phyloP scores from a whole-genome alignment of 2,329 filamentous ascomycete species.

The Blumeria graminis region DNA sequence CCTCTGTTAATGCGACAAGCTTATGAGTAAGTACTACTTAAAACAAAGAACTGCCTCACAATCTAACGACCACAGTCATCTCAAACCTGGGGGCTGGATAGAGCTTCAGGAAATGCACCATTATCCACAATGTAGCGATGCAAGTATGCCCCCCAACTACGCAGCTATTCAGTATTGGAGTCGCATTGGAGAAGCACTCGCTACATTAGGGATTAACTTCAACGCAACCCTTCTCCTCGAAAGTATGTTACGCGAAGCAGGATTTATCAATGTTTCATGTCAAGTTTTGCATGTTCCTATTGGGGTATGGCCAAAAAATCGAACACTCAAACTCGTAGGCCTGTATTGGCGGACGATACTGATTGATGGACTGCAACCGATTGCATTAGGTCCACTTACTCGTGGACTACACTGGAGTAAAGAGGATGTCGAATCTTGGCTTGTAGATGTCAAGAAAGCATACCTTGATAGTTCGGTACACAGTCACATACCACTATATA shows the following conservation, averaged over 20 bases:
- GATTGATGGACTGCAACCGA: constrained; percentile 25
- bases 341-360: constrained; percentile 27
- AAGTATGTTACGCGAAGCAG: constrained; percentile 23
- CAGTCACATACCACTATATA: constrained; percentile 31
- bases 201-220: constrained; percentile 22
- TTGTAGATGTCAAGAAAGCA: constrained; percentile 24
- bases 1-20: constrained; percentile 22
- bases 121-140: constrained; percentile 21
- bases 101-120: constrained; percentile 31
- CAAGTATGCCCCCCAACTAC: constrained; percentile 18
- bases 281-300: constrained; percentile 22
- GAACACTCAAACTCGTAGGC: constrained; percentile 25
- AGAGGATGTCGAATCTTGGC: constrained; percentile 24
- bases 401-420: constrained; percentile 23
- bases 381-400: constrained; percentile 27
- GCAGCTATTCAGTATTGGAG: constrained; percentile 24
- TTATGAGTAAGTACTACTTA: constrained; percentile 19
- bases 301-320: constrained; percentile 21
- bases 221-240: constrained; percentile 20
- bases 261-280: constrained; percentile 23
- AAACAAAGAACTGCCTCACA: too few species aligned
- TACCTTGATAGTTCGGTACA: constrained; percentile 19
- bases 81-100: constrained; percentile 29
- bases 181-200: constrained; percentile 21
- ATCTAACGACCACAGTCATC: constrained; percentile 17